Evolutionary conservation across 805 yeast genomes (phyloP), one percentile per base, ranked within the genome.

Genomic region (Saturnispora silvae): DNA sequence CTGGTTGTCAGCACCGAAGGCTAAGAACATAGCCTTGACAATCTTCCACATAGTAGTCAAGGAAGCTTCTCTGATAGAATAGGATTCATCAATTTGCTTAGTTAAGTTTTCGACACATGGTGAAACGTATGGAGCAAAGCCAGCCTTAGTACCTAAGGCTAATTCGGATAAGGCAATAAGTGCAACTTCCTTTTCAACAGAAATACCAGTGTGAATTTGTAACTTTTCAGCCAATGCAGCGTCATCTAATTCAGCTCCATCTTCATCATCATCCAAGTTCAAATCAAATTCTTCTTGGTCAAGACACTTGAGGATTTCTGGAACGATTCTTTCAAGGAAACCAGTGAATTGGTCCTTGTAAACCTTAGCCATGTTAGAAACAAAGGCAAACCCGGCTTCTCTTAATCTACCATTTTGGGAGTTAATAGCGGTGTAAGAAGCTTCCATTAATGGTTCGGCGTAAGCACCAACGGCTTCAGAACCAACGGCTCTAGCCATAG

Each of bases 401-500:
- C 95, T 80, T 50, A 92, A 72, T 65, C 95, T 74, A 31, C 87
- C 72, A 57, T 79, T 78, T 39, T 80, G 81, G 24, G 89, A 75
- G 47, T 74, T 70, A 48, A 89, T 70, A 38, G 94, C 78, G 40
- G 67, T 67, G 55, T 84, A 81, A 20, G 96, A 87, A 42, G 96
- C 84, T 55, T 82, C 81, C 48, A 86, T 83, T 57, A 87, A 70
- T 19, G 95, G 89, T 54, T 78, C 77, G 35, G 96, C 95, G 57
- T 73, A 85, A 31, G 81, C 75, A 29, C 83, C 74, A 64, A 92
- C 92, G 0, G 85, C 68, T 50, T 81, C 89, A 38, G 92, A 81
- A 45, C 96, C 95, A 42, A 92, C 96, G 40, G 99, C 96, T 59
- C 87, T 75, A 39, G 95, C 96, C 81, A 92, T 78, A 13, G 96